Percentiles rank a stretch among this genome's conserved stretches.
phyloP scores from a whole-genome alignment of 108 stramenopile genomes.

The Skeletonema tropicum region DNA sequence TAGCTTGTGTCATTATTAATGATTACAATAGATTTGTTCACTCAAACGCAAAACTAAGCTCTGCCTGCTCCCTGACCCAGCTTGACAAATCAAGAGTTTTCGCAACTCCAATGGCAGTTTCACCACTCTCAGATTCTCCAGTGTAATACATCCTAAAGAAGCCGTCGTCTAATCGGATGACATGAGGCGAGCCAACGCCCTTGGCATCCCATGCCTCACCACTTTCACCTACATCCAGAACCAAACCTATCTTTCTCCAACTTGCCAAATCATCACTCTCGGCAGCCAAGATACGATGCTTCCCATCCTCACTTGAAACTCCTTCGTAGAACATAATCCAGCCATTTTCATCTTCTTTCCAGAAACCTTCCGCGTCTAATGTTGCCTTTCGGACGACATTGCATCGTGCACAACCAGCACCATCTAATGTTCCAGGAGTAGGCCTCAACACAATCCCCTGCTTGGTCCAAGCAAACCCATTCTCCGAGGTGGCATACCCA shows the following conservation, averaged over 20 bases:
- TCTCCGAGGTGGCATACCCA: conserved; percentile 72
- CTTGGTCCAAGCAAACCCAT: conserved; percentile 89
- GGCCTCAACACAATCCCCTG: conserved; percentile 70
- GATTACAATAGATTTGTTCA: conserved; percentile 8
- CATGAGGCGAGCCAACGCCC: conserved; percentile 85
- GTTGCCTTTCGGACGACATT: conserved; percentile 69
- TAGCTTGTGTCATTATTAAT: background rate
- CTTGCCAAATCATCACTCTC: conserved; percentile 66
- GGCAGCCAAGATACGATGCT: conserved; percentile 81
- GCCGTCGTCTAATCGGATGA: conserved; percentile 87
- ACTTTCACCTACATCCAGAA: conserved; percentile 70
- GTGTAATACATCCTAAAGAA: conserved; percentile 90
- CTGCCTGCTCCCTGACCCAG: conserved; percentile 50
- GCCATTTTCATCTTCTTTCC: conserved; percentile 52
- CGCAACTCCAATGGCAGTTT: conserved; percentile 86
- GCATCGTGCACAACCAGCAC: conserved; percentile 79
- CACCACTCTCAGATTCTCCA: conserved; percentile 71
- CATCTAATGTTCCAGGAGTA: conserved; percentile 68
- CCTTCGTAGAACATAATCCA: conserved; percentile 86
- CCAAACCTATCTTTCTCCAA: conserved; percentile 79
- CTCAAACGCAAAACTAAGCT: conserved; percentile 33
- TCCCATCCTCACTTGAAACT: conserved; percentile 69
- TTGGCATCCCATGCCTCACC: conserved; percentile 71
- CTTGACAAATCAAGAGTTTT: conserved; percentile 31
- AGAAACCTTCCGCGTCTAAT: conserved; percentile 53